These are phyloP conservation scores for Penicillium crystallinum DNA, from an alignment of 495 filamentous ascomycete genomes.

Conservation along the genomic window DNA sequence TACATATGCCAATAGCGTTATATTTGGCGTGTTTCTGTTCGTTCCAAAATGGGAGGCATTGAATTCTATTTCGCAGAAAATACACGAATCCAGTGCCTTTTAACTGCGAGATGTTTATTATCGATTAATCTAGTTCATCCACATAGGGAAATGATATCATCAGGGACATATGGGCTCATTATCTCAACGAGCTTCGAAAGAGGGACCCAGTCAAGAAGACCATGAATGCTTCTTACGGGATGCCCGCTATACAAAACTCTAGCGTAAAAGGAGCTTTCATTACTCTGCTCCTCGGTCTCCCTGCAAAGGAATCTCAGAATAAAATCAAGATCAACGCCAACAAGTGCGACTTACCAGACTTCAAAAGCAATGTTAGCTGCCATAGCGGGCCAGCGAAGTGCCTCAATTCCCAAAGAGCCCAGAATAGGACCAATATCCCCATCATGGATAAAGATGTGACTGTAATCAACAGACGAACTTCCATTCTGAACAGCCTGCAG, in stretches of 20 bases:
- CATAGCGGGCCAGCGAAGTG: constrained; percentile 29
- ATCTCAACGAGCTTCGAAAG: constrained; percentile 21
- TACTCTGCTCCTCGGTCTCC: constrained; percentile 4
- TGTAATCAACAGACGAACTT: constrained; percentile 18
- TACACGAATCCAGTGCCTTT: too few relatives aligned
- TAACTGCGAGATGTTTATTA: too few relatives aligned
- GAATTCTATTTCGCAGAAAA: too few relatives aligned
- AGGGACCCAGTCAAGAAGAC: constrained; percentile 33
- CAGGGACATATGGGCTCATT: constrained; percentile 23
- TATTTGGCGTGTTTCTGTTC: too few relatives aligned
- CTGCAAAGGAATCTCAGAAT: too few relatives aligned
- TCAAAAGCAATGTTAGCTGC: constrained; percentile 30
- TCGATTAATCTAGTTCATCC: not conserved
- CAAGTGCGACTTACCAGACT: constrained; percentile 45
- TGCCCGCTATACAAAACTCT: constrained; percentile 41
- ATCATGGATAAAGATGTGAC: constrained; percentile 32
- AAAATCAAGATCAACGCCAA: too few relatives aligned
- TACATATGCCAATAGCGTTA: too few relatives aligned
- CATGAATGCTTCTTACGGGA: constrained; percentile 27
- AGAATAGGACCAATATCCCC: constrained; percentile 29
- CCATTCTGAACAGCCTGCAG: constrained; percentile 28
- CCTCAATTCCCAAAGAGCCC: constrained; percentile 24
- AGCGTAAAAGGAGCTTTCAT: constrained; percentile 20
- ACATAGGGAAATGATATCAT: constrained; percentile 24
- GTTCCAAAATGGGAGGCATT: too few relatives aligned